Base-by-base conservation (phyloP, 148 eudicot species). In the Heliosperma pusillum region DNA sequence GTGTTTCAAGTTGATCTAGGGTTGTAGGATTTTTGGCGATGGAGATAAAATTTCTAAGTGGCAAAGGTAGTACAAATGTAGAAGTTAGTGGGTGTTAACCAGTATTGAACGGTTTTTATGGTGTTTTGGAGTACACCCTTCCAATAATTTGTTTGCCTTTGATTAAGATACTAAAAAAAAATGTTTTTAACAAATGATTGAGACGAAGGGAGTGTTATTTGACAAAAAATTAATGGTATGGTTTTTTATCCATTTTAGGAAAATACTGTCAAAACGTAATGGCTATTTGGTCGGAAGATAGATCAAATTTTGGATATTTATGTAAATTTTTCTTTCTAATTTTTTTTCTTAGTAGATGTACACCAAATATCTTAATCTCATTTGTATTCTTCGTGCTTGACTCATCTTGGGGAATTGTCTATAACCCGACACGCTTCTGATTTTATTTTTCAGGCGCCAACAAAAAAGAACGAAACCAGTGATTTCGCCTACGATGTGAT, bases 401-500 rank as follows among this genome's bases (percentile, higher is more conserved):
- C 47, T 55, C 5, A 33, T 27, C 27, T 21, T 19, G 16, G 20
- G 30, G 0, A n/a, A 62, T 3, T 60, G 60, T n/a, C 19, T 50
- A 27, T 29, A 53, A 52, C 21, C 45, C 45, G 36, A 70, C 59
- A n/a, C 27, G 17, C 0, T 21, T 63, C 4, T 78, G 56, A 21
- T 10, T 21, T 68, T 57, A 5, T 66, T 12, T 52, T 17, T 57
- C 87, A 84, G 87, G 73, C 73, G 3, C 26, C 82, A 13, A 36
- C 83, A 22, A 80, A 73, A 47, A 84, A 82, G 85, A 82, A 79
- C 74, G 68, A 72, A 59, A 79, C 68, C 17, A 82, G 74, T 71
- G 85, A 84, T 70, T 73, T 82, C 20, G 69, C 76, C 57, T 84
- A 84, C 26, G 87, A 84, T 77, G 61, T 77, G 53, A 72, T 82